These are phyloP conservation scores for Sequoiadendron giganteum DNA, from an alignment of 75 land plant species.

Conservation along the genomic window DNA sequence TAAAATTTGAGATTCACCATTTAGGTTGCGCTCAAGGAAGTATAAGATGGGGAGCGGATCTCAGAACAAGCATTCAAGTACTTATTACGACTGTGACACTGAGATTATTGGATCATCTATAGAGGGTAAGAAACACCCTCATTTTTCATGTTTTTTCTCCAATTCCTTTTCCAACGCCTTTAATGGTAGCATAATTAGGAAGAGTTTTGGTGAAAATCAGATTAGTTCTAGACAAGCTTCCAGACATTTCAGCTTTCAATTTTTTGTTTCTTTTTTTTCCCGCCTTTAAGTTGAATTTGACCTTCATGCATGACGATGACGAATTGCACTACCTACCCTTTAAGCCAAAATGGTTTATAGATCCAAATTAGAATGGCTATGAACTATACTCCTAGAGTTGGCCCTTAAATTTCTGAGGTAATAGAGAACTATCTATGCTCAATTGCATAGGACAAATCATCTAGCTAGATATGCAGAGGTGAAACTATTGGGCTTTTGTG, in stretches of 20 bases:
- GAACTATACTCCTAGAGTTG: background rate
- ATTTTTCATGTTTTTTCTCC: background rate
- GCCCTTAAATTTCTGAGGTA: background rate
- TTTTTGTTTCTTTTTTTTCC: background rate
- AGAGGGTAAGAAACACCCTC: background rate
- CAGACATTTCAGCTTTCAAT: background rate
- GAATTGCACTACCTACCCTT: background rate
- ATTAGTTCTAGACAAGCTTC: background rate
- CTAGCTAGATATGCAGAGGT: background rate
- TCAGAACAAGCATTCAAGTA: background rate
- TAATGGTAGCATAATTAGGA: background rate
- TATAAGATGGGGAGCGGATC: background rate
- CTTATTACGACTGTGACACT: background rate
- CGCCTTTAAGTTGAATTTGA: background rate
- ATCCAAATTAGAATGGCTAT: background rate
- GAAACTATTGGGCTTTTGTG: background rate
- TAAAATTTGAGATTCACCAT: background rate
- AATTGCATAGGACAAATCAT: background rate
- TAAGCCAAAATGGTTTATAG: background rate
- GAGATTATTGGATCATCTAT: background rate
- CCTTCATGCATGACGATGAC: background rate
- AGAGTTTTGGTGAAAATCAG: background rate
- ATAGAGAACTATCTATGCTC: background rate
- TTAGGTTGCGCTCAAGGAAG: background rate
- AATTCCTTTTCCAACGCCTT: background rate